Evolutionary conservation across 352 stramenopile species (phyloP).

Genomic region (Pythium periplocum): DNA sequence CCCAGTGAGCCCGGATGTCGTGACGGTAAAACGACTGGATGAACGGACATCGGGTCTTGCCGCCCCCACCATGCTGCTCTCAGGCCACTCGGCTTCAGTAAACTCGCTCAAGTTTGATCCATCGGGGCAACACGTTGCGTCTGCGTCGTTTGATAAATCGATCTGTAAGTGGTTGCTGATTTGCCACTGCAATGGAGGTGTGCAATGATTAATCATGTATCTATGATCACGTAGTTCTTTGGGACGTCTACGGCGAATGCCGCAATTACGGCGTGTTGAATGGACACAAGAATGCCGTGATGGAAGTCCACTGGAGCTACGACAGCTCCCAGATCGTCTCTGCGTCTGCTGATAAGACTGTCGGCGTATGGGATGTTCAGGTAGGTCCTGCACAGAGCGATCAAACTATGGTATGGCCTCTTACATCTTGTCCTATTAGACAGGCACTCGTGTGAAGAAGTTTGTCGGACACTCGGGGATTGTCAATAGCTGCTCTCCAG

Average conservation of each 20-base stretch:
- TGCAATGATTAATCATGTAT: too few relatives aligned
- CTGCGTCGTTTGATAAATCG: constrained; percentile 62
- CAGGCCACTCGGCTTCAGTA: constrained; percentile 64
- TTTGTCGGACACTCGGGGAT: constrained; percentile 76
- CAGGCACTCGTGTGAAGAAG: constrained; percentile 77
- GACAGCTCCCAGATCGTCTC: constrained; percentile 86
- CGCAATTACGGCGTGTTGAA: constrained; percentile 91
- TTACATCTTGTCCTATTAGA: constrained; percentile 47
- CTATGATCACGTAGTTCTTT: constrained; percentile 52
- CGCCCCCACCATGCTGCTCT: constrained; percentile 76
- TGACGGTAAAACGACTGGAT: constrained; percentile 41
- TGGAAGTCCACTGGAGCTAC: constrained; percentile 91
- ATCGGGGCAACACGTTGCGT: constrained; percentile 61
- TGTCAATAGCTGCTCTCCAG: constrained; percentile 90
- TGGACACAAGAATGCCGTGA: constrained; percentile 95
- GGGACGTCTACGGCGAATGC: constrained; percentile 88
- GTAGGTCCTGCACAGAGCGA: constrained; percentile 9
- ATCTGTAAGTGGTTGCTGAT: constrained; percentile 33
- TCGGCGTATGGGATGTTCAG: constrained; percentile 81
- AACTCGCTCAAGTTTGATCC: constrained; percentile 82
- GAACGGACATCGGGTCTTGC: constrained; percentile 62
- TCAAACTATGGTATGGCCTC: constrained; percentile 3
- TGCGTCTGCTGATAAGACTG: constrained; percentile 90
- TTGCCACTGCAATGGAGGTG: too few relatives aligned
- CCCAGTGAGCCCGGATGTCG: constrained; percentile 51